Evolutionary conservation across 768 basidiomycete species (phyloP), one percentile per base, ranked within the genome.

Genomic region (Termitomyces sp.): DNA sequence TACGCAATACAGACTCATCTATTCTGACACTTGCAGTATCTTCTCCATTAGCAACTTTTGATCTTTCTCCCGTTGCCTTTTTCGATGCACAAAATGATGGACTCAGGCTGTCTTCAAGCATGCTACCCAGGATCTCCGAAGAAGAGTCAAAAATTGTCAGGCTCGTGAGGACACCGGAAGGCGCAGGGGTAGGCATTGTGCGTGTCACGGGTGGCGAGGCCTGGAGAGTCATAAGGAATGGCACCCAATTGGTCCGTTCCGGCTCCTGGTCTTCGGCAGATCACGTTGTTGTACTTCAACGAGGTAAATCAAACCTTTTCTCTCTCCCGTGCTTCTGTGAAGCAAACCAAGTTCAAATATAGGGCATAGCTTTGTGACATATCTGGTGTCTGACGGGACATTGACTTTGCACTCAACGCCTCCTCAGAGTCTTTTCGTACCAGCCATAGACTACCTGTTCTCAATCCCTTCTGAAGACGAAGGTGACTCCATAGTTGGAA

Each of bases 151-250:
- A 77, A 46, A 84, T 93, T 59, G 66, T 79, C 13, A 79, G 81
- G 40, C 88, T 93, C 65, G 84, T 91, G 40, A 81, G 92, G 62
- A 93, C 92, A 3, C 88, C 91, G 1, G 89, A 92, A 61, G 92
- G 92, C 1, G 80, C 79, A 56, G 92, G 90, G 7, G 80, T 94
- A 39, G 90, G 84, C 13, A 83, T 89, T 15, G 74, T 89, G 36
- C 84, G 90, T 48, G 72, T 71, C 36, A 75, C 79, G 45, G 84
- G 77, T 9, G 88, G 87, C 7, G 89, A 92, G 67, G 78, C 81
- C 1, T 92, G 89, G 88, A 78, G 75, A 65, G 76, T 85, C 59
- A 71, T 72, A 8, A 78, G 80, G 48, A 71, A 75, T 52, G 84
- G 83, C 12, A 74, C 77, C 35, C 78, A 78, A 61, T 69, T 91